Conservation (phyloP, 1,284 basidiomycete genomes). For the Fistulina hepatica region DNA sequence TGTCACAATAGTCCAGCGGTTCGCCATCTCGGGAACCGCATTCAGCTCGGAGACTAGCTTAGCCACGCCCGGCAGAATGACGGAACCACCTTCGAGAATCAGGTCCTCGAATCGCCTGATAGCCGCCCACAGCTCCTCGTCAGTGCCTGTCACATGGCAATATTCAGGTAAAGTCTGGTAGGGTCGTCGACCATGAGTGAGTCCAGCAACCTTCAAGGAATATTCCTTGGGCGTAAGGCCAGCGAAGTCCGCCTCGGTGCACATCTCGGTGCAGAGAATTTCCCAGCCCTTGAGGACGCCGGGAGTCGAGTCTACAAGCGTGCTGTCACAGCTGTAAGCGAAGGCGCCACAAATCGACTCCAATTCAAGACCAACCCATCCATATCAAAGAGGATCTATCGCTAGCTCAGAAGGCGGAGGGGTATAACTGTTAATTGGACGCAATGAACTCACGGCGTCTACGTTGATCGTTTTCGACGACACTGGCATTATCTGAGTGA, state of each 20-base stretch:
- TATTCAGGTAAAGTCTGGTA: slow-evolving; percentile 62
- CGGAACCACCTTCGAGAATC: slow-evolving; percentile 50
- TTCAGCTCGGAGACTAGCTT: slow-evolving; percentile 38
- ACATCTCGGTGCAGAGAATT: slow-evolving; percentile 41
- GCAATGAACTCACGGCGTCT: too few species aligned
- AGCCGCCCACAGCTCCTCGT: slow-evolving; percentile 33
- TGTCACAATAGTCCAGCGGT: slow-evolving; percentile 68
- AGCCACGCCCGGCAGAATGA: slow-evolving; percentile 42
- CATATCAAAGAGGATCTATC: too few species aligned
- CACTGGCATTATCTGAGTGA: too few species aligned
- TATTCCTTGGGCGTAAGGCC: too few species aligned
- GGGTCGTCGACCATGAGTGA: slow-evolving; percentile 64
- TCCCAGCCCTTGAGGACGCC: slow-evolving; percentile 57
- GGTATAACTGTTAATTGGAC: too few species aligned
- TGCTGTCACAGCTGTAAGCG: slow-evolving; percentile 36
- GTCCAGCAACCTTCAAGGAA: slow-evolving; percentile 30
- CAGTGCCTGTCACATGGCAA: slow-evolving; percentile 36
- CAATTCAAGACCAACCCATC: too few species aligned
- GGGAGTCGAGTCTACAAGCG: slow-evolving; percentile 62
- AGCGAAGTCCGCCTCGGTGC: slow-evolving; percentile 42
- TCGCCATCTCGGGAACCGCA: slow-evolving; percentile 15
- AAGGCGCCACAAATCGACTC: too few species aligned
- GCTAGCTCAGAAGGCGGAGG: too few species aligned
- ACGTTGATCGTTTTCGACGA: too few species aligned
- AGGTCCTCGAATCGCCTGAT: slow-evolving; percentile 54